Evolutionary conservation across 306 rosid species (phyloP).

Genomic region (Medicago lupulina): DNA sequence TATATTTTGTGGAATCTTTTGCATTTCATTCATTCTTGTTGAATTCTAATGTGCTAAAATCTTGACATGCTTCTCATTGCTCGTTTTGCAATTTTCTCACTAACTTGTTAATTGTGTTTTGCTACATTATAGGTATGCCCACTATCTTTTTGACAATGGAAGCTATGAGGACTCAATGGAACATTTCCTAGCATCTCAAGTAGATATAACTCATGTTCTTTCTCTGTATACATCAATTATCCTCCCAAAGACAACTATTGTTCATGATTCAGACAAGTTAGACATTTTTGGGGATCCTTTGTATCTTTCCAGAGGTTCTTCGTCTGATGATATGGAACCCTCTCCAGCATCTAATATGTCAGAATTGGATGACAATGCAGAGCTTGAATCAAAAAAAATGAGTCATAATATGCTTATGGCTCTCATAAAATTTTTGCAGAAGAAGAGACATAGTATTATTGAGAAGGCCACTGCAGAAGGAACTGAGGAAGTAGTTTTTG

Average conservation of each 20-base stretch:
- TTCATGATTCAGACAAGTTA: slow-evolving; percentile 73
- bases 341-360: slow-evolving; percentile 48
- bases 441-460: slow-evolving; percentile 74
- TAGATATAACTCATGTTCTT: slow-evolving; percentile 87
- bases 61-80: slow-evolving; percentile 28
- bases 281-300: slow-evolving; percentile 68
- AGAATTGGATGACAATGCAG: slow-evolving; percentile 70
- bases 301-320: slow-evolving; percentile 75
- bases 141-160: slow-evolving; percentile 88
- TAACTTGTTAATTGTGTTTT: slow-evolving; percentile 37
- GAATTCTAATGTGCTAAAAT: slow-evolving; percentile 8
- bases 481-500: slow-evolving; percentile 95
- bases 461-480: slow-evolving; percentile 98
- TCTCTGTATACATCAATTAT: slow-evolving; percentile 79
- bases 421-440: slow-evolving; percentile 88
- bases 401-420: slow-evolving; percentile 98
- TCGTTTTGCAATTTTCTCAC: slow-evolving; percentile 3
- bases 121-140: slow-evolving; percentile 75
- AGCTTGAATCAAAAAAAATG: slow-evolving; percentile 84
- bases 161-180: slow-evolving; percentile 97
- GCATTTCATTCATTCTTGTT: slow-evolving; percentile 16
- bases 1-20: slow-evolving; percentile 27
- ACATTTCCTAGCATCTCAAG: slow-evolving; percentile 91
- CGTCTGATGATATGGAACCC: slow-evolving; percentile 89
- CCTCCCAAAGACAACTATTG: slow-evolving; percentile 82